A percentile compares a stretch with the other conserved stretches of the same genome.
These are phyloP conservation scores for Calcarisporium arbuscula DNA, from an alignment of 2,329 filamentous ascomycete species.

Conservation along the genomic window DNA sequence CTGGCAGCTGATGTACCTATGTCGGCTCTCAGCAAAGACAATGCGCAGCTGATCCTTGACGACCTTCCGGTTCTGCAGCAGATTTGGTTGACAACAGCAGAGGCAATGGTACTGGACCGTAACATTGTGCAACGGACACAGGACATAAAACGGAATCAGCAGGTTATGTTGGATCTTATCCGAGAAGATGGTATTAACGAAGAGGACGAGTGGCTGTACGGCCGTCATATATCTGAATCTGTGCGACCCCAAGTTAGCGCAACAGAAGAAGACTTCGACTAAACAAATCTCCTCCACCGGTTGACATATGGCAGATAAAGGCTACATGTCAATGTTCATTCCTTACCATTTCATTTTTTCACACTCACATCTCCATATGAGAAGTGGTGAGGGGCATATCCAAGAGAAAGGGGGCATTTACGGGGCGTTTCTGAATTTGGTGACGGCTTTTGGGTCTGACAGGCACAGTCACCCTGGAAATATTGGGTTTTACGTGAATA, in stretches of 20 bases:
- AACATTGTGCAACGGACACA: slow-evolving; percentile 50
- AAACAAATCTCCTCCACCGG: slow-evolving; percentile 5
- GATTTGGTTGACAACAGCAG: slow-evolving; percentile 58
- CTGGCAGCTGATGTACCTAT: slow-evolving; percentile 57
- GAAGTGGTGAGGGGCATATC: neutral
- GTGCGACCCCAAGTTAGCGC: slow-evolving; percentile 44
- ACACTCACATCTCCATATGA: neutral
- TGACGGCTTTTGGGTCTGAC: too few species aligned
- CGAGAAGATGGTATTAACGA: slow-evolving; percentile 52
- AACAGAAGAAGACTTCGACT: slow-evolving; percentile 45
- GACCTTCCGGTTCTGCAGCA: slow-evolving; percentile 54
- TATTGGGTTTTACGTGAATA: too few species aligned
- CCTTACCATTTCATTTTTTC: too few species aligned
- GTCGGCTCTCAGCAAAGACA: slow-evolving; percentile 44
- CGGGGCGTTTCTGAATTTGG: slow-evolving; percentile 10
- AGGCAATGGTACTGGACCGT: slow-evolving; percentile 54
- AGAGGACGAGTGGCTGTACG: slow-evolving; percentile 59
- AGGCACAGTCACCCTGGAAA: too few species aligned
- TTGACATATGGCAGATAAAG: neutral
- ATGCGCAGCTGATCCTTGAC: slow-evolving; percentile 42
- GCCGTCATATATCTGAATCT: slow-evolving; percentile 46
- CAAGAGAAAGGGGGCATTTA: slow-evolving; percentile 7
- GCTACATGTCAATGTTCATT: too few species aligned
- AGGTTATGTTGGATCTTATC: slow-evolving; percentile 59
- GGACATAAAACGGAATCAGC: slow-evolving; percentile 58